These are phyloP conservation scores for Fusarium sp. DNA, from an alignment of 2,329 filamentous ascomycete species.

Conservation along the genomic window DNA sequence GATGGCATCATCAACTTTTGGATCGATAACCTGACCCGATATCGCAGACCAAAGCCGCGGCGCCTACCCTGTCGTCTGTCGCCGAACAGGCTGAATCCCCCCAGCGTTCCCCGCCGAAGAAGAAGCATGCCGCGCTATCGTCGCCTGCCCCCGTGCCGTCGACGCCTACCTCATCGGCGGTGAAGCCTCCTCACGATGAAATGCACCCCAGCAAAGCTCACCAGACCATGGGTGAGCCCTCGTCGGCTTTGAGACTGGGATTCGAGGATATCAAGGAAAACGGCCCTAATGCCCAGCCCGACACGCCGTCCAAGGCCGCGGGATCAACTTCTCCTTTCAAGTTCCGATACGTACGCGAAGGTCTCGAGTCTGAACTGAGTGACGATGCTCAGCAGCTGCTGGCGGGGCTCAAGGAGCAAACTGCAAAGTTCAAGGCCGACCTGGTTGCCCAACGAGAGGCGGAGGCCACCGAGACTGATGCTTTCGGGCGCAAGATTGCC, in stretches of 20 bases:
- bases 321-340: conserved; percentile 68
- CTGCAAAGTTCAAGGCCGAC: conserved; percentile 72
- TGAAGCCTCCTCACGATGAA: conserved; percentile 76
- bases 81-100: conserved; percentile 54
- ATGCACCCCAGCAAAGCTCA: conserved; percentile 92
- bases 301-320: conserved; percentile 69
- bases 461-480: conserved; percentile 55
- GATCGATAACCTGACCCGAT: conserved; percentile 22
- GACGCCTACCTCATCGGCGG: conserved; percentile 71
- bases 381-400: conserved; percentile 67
- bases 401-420: conserved; percentile 74
- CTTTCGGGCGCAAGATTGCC: conserved; percentile 72
- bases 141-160: conserved; percentile 50
- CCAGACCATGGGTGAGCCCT: conserved; percentile 75
- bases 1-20: conserved; percentile 20
- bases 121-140: conserved; percentile 47
- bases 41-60: conserved; percentile 44
- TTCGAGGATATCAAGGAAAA: conserved; percentile 74
- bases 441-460: conserved; percentile 68
- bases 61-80: conserved; percentile 53
- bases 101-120: conserved; percentile 40
- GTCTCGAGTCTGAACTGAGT: conserved; percentile 62
- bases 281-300: conserved; percentile 54
- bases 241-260: conserved; percentile 81
- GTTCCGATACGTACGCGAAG: conserved; percentile 70